Evolutionary conservation across 306 rosid genomes (phyloP), one percentile per base, ranked within the genome.

Genomic region (Oxytropis ochrocephala): DNA sequence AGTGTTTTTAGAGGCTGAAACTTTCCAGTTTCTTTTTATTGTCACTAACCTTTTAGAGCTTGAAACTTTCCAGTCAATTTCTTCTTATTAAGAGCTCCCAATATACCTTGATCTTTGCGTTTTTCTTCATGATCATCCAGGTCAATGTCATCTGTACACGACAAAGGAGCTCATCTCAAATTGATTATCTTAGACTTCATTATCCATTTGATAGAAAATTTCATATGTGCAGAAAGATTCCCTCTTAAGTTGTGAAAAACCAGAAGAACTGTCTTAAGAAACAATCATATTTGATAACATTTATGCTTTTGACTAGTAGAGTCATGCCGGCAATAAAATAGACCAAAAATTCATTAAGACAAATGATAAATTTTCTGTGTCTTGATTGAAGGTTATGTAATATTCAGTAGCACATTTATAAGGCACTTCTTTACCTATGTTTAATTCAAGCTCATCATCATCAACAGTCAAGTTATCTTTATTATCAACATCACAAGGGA

Each of bases 101-200:
- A 70, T 82, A 88, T 79, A 41, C 75, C 85, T 55, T 82, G 96
- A 51, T 88, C 95, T 80, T 84, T 88, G 11, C 85, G 91, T 59
- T 80, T 90, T 67, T 84, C 95, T 69, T 72, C 85, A 50, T 68
- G 78, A 74, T 78, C 85, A 4, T 82, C 97, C 5, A 94, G 65
- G 73, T 87, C 94, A 5, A 94, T 94, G 80, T 94, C 97, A 84
- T 90, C 98, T 94, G 73, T 29, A 69, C 7, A 64, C 52, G 63
- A 61, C 18, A 46, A 64, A 75, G 56, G 0, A 64, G 49, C 51
- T 51, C 36, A 35, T 29, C 13, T 58, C 69, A 56, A 69, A 38
- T 42, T 44, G 38, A n/a, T 56, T 36, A 61, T 46, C 49, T 72
- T 66, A 72, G 19, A 64, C 41, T 69, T 56, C 14, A 21, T 13